Base-by-base conservation (phyloP, 805 yeast species). In the Dipodascus geniculatus region DNA sequence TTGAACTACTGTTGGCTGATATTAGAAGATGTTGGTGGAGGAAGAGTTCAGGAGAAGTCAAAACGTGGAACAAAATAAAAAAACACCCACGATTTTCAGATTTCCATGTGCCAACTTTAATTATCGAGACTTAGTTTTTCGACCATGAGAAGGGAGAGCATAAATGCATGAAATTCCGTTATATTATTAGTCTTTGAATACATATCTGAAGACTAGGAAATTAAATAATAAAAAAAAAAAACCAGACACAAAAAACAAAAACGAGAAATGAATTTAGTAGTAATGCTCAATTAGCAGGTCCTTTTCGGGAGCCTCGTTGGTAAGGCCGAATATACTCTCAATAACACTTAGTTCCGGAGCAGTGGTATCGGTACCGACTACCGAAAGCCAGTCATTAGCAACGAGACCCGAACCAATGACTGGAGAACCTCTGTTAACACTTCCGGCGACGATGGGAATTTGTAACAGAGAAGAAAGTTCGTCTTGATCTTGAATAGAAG, bases 381-480 rank as follows among this genome's bases (percentile, higher is more conserved):
- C 98, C 28, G 98, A 95, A 61, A 91, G 75, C 95, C 97, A 93
- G 74, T 93, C 99, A 68, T 93, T 93, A 52, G 90, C 99, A 53
- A 93, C 98, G 82, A 93, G 82, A 62, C 99, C 99, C 49, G 97
- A 98, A 65, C 99, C 99, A 57, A 93, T 96, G 51, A 91, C 97
- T 2, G 96, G 73, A 24, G 96, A 87, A 72, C 99, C 99, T 71
- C 99, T 84, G 76, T 93, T 93, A 56, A 93, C 90, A 42, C 97
- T 90, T 71, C 99, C 99, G 3, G 99, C 99, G 50, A 93, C 99
- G 59, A 93, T 77, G 53, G 99, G 99, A 47, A 93, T 96, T 74
- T 93, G 99, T 64, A 93, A 77, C 68, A 93, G 77, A 49, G 97
- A 88, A 4, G 96, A 87, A 62, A 93, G 78, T 74, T 93, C 99